Evolutionary conservation across 306 rosid genomes (phyloP), one percentile per base, ranked within the genome.

Genomic region (Corylus heterophylla): DNA sequence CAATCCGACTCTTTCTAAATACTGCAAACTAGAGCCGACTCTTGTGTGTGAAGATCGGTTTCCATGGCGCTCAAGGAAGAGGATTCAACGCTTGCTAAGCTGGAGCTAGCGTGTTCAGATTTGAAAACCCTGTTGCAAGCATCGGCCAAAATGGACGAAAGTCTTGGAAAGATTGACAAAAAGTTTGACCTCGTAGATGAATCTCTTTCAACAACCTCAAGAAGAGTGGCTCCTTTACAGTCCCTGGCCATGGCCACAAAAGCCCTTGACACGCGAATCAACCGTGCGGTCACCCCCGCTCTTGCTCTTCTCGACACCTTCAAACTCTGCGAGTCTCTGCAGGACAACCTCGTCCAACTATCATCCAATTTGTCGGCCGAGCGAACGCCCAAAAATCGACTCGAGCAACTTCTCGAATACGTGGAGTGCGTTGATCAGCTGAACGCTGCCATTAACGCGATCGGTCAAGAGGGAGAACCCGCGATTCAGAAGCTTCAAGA

Each of bases 401-500:
- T 90, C 27, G 50, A 78, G 74, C 90, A 73, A 77, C 83, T 94
- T 1, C 39, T 85, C 7, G 89, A 88, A 25, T 89, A 89, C 71
- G 81, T 83, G 76, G 88, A 85, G 45, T 88, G 89, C 29, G 94
- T 89, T 22, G 94, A 92, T 54, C 79, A 81, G 79, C 75, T 94
- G 7, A 86, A 83, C 47, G 83, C 52, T 4, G 87, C 90, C 12
- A 85, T 94, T 2, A 82, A 37, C 10, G 74, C 69, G 17, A 89
- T 94, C 47, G 69, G 91, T 44, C 70, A 74, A 56, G 97, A 85
- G 25, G 98, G 92, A 2, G 94, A 90, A 84, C 83, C 86, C 5
- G 98, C 88, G 85, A 86, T 94, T 45, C 93, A 86, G 89, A 87
- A 62, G 87, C 96, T 92, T 61, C 98, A 94, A 22, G 98, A 94